Base-by-base conservation (phyloP, 768 basidiomycete species). In the Butyriboletus loyo region DNA sequence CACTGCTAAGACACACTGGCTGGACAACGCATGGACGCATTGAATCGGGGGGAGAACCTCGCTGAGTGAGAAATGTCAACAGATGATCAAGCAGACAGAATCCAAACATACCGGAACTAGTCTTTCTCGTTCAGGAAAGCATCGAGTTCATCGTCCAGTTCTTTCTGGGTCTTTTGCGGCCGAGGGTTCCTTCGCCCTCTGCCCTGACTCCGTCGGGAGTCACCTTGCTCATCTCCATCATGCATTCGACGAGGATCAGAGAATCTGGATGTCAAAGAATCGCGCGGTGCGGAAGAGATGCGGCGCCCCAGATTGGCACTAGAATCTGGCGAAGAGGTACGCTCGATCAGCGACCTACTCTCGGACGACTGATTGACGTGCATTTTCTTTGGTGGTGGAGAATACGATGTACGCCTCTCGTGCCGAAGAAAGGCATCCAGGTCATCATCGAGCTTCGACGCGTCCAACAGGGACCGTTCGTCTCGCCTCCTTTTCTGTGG, bases 101-200 rank as follows among this genome's bases (percentile, higher is more conserved):
- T 22, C 15, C 4, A 15, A 27, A 55, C 57, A 50, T 35, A 59
- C 61, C 38, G n/a, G 14, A 41, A 45, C 65, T 60, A 77, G 52
- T 75, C 69, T 58, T 74, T 75, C 56, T 77, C 75, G 25, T 80
- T 82, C 57, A 89, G 66, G 69, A 92, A 92, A 15, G 86, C 85
- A 30, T 92, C 90, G 42, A 92, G 73, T 62, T 93, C 90, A 44
- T 85, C 88, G 56, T 93, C 90, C 34, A 93, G 73, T 59, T 92
- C 88, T 69, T 87, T 81, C 64, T 84, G 84, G 1, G 82, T 87
- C 68, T 82, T 83, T 52, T 66, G 76, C 22, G 76, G 72, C 11
- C 77, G 73, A 54, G 68, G 64, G 53, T 66, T 66, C 52, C 74
- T 74, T 39, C 78, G 72, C 35, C 72, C 68, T 50, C 72, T 62